Base-by-base conservation (phyloP, 768 basidiomycete genomes). In the Terana coerulea region DNA sequence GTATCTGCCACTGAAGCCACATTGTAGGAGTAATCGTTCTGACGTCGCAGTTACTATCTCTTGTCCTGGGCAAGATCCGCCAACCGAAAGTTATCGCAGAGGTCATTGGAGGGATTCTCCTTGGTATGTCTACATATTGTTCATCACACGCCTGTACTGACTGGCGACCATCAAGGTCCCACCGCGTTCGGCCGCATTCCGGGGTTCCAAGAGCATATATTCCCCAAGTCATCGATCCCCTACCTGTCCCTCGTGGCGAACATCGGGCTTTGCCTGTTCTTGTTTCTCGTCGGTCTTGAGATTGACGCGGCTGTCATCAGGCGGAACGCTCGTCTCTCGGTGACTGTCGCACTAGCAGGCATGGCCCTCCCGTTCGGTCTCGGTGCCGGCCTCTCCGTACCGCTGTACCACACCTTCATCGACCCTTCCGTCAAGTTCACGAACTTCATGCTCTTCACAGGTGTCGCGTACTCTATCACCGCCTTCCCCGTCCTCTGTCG, bases 261-360 rank as follows among this genome's bases (percentile, higher is more conserved):
- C 59, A 90, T 98, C 55, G 95, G 91, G 5, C 77, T 91, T 4
- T 86, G 85, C 56, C 79, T 93, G 37, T 94, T 92, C 69, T 79
- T 98, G 12, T 98, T 97, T 72, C 78, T 98, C 53, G 87, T 98
- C 34, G 95, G 95, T 3, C 83, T 95, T 29, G 90, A 92, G 72
- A 94, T 97, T 51, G 97, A 98, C 52, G 70, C 76, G 0, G 69
- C 73, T 4, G 74, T 98, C 53, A 85, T 98, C 67, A 84, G 77
- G 60, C 84, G 87, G 33, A 89, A 91, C 73, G 83, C 79, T 0
- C 76, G 81, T 8, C 71, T 84, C 9, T 88, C 86, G 0, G 68
- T 69, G 3, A 75, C 81, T 2, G 83, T 98, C 47, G 86, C 91
- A 0, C 58, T 88, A 1, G 88, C 85, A 0, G 95, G 95, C 2